Percentiles rank a stretch among this genome's conserved stretches.
phyloP scores from a whole-genome alignment of 164 flowering plant species.

The Macadamia tetraphylla region DNA sequence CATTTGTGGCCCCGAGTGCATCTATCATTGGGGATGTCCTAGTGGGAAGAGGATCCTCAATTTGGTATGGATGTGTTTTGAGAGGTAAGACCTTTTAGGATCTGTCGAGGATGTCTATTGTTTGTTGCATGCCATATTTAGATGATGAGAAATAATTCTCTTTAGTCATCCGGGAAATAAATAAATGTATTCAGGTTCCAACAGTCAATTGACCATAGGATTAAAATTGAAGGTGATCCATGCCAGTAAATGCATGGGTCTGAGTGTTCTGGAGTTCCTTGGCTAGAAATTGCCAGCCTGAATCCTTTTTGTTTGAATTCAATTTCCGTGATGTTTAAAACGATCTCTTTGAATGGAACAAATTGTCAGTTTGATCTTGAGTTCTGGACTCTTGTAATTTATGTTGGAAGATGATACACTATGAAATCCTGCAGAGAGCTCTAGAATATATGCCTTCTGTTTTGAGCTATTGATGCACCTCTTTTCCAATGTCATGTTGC shows the following conservation, averaged over 20 bases:
- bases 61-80: slow-evolving; percentile 94
- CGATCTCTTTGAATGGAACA: too few relatives aligned
- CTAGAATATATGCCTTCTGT: background rate
- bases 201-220: too few relatives aligned
- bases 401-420: background rate
- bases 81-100: slow-evolving; percentile 50
- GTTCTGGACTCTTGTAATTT: background rate
- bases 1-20: slow-evolving; percentile 93
- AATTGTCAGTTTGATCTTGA: background rate
- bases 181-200: too few relatives aligned
- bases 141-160: too few relatives aligned
- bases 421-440: background rate
- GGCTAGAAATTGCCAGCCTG: too few relatives aligned
- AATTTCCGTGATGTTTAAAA: too few relatives aligned
- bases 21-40: slow-evolving; percentile 83
- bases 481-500: background rate
- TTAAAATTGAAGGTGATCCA: too few relatives aligned
- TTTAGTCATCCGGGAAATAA: too few relatives aligned
- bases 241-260: too few relatives aligned
- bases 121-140: too few relatives aligned
- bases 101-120: too few relatives aligned
- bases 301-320: background rate
- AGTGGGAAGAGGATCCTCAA: slow-evolving; percentile 72
- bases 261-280: too few relatives aligned
- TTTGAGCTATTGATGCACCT: background rate